Conservation (phyloP, 225 moss, liverwort and hornwort genomes). For the Neckera pumila region DNA sequence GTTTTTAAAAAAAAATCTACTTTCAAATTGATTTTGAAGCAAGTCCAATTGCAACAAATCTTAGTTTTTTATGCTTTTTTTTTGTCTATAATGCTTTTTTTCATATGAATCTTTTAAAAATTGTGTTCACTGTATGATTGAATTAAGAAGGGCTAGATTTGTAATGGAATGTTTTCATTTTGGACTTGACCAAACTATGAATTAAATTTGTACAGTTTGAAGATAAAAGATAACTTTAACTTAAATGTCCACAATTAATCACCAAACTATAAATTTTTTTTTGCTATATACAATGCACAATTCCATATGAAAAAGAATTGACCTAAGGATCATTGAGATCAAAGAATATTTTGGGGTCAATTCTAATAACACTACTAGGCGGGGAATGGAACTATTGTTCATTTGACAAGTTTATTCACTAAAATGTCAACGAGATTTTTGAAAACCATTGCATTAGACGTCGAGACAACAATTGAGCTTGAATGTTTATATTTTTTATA, state of each 20-base stretch:
- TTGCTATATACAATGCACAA: not conserved
- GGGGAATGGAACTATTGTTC: not conserved
- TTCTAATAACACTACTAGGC: accelerated
- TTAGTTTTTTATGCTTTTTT: no score
- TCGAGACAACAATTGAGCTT: not conserved
- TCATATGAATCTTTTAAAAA: not conserved
- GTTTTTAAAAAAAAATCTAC: not conserved
- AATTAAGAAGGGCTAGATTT: not conserved
- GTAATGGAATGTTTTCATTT: not conserved
- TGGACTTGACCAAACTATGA: no score
- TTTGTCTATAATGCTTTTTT: not conserved
- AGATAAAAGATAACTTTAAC: no score
- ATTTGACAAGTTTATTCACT: no score
- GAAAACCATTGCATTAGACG: not conserved
- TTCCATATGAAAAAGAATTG: not conserved
- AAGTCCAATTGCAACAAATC: not conserved
- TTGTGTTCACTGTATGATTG: not conserved
- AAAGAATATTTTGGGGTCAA: not conserved
- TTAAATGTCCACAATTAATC: no score
- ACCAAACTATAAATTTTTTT: no score
- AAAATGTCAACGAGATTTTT: no score
- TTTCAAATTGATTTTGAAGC: not conserved
- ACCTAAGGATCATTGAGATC: accelerated
- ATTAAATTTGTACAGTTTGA: no score
- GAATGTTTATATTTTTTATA: no score